A percentile compares a stretch with the other conserved stretches of the same genome.
phyloP scores from a whole-genome alignment of 2,329 filamentous ascomycete genomes.

The Aspergillaceae sp. region DNA sequence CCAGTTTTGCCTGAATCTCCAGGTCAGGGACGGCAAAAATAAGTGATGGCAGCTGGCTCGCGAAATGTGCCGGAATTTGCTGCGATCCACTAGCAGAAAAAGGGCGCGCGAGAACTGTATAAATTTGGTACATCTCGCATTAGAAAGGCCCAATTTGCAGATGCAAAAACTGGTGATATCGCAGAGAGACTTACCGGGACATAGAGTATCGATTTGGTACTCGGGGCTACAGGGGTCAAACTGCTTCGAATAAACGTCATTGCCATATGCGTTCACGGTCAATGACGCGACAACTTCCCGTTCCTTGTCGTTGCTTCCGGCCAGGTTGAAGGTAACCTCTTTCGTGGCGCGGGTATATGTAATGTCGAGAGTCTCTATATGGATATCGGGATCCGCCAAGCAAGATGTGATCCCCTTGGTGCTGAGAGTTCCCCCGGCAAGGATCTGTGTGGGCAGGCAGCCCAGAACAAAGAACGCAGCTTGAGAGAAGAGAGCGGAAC shows the following conservation, averaged over 20 bases:
- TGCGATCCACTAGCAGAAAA: conserved; percentile 69
- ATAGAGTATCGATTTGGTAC: conserved; percentile 65
- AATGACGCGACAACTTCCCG: conserved; percentile 76
- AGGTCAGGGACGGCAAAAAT: conserved; percentile 89
- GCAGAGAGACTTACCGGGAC: conserved; percentile 55
- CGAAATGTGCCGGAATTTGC: conserved; percentile 61
- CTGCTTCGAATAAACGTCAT: conserved; percentile 63
- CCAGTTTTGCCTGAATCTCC: conserved; percentile 70
- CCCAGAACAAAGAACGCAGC: conserved; percentile 19
- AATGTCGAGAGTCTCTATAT: conserved; percentile 66
- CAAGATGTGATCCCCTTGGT: conserved; percentile 77
- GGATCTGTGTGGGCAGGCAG: conserved; percentile 32
- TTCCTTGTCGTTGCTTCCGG: conserved; percentile 61
- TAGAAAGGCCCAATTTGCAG: not conserved
- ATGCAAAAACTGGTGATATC: not conserved
- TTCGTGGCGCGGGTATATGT: conserved; percentile 68
- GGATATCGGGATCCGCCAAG: conserved; percentile 48
- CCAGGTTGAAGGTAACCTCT: conserved; percentile 70
- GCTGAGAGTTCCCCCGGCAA: conserved; percentile 64
- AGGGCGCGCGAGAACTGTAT: conserved; percentile 62
- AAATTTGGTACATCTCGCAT: conserved; percentile 49
- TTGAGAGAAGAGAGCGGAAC: conserved; percentile 11
- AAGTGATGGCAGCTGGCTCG: conserved; percentile 71
- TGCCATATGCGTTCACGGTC: conserved; percentile 75
- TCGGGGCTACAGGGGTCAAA: conserved; percentile 72